Conservation (phyloP, 1,284 basidiomycete species). For the Malassezia globosa region DNA sequence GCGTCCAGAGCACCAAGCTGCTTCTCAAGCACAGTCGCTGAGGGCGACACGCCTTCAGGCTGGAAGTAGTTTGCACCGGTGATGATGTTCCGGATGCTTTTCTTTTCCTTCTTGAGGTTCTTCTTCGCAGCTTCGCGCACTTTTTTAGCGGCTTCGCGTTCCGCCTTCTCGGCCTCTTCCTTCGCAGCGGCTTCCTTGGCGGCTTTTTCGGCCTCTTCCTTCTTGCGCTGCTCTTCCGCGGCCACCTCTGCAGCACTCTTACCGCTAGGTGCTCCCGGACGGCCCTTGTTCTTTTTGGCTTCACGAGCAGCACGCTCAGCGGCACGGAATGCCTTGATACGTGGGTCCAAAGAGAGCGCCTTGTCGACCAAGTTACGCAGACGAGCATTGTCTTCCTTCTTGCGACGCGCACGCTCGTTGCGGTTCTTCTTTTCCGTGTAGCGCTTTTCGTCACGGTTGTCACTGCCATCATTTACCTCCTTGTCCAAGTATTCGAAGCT, state of each 20-base stretch:
- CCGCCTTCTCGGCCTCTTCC: conserved; percentile 53
- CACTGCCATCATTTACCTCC: conserved; percentile 93
- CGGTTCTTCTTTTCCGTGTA: conserved; percentile 99
- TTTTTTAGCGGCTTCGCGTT: conserved; percentile 78
- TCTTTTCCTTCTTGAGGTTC: conserved; percentile 46
- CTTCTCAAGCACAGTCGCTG: conserved; percentile 52
- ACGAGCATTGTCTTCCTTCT: conserved; percentile 94
- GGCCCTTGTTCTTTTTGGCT: conserved; percentile 68
- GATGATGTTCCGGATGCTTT: conserved; percentile 49
- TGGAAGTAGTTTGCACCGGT: conserved; percentile 55
- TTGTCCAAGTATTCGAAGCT: conserved; percentile 98
- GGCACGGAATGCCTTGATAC: conserved; percentile 93
- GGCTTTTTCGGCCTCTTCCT: conserved; percentile 61
- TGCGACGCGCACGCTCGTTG: conserved; percentile 81
- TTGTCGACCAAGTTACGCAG: conserved; percentile 77
- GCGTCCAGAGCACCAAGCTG: conserved; percentile 54
- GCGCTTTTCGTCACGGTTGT: conserved; percentile 94
- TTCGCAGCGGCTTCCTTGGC: conserved; percentile 61
- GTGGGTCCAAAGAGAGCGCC: conserved; percentile 73
- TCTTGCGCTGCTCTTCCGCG: conserved; percentile 51
- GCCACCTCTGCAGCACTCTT: conserved; percentile 26
- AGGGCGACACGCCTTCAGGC: conserved; percentile 49
- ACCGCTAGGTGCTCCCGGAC: conserved; percentile 32
- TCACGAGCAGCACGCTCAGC: conserved; percentile 90
- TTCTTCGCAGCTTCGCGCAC: conserved; percentile 57